phyloP scores from a whole-genome alignment of 2,329 filamentous ascomycete genomes.

The Cladophialophora carrionii region DNA sequence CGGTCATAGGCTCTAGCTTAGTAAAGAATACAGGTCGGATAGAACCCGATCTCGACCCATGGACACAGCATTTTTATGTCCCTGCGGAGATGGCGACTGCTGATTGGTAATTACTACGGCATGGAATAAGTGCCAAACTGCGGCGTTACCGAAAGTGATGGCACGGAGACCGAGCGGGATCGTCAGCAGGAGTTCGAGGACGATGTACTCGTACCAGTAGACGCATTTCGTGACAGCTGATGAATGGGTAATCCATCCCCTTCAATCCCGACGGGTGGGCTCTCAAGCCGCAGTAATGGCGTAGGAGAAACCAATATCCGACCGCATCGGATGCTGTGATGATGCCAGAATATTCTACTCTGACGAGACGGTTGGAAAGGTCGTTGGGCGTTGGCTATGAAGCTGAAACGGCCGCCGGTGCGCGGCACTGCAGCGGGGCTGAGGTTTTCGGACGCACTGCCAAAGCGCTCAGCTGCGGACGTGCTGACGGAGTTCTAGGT shows the following conservation, averaged over 20 bases:
- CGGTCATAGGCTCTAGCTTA: not conserved
- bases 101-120: not conserved
- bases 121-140: not conserved
- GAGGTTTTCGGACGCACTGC: not conserved
- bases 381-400: not conserved
- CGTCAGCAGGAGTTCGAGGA: not conserved
- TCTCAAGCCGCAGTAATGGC: not conserved
- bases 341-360: not conserved
- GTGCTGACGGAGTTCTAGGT: conserved; percentile 6
- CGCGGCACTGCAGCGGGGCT: not conserved
- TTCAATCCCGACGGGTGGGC: not conserved
- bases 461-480: not conserved
- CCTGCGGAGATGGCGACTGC: not conserved
- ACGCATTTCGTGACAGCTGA: not conserved
- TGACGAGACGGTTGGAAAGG: not conserved
- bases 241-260: not conserved
- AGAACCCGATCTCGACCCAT: not conserved
- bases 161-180: not conserved
- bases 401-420: not conserved
- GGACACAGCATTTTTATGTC: not conserved
- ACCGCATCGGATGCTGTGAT: too few relatives aligned
- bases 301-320: not conserved
- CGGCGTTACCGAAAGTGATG: not conserved
- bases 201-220: not conserved
- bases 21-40: not conserved